phyloP scores from a whole-genome alignment of 2,329 filamentous ascomycete species.

The Arachnopeziza araneosa region DNA sequence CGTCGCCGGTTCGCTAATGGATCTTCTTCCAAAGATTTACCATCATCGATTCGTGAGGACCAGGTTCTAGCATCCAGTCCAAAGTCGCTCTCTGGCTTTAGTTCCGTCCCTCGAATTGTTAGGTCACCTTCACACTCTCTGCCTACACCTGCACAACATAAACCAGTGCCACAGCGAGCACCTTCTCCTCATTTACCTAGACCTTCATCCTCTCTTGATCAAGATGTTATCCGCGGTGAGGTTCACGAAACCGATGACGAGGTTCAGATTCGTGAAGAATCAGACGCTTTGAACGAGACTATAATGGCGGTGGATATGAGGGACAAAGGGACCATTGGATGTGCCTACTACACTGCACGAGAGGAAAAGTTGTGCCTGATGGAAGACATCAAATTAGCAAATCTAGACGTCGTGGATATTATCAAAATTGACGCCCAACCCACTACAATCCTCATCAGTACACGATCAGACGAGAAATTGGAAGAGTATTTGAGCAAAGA shows the following conservation, averaged over 20 bases:
- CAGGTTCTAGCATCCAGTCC: conserved; percentile 10
- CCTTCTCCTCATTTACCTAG: conserved; percentile 7
- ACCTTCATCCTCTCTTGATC: conserved; percentile 6
- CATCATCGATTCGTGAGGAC: not conserved
- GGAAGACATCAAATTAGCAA: conserved; percentile 66
- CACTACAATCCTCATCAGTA: conserved; percentile 46
- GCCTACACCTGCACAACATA: conserved; percentile 13
- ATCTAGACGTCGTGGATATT: conserved; percentile 62
- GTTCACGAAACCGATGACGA: conserved; percentile 28
- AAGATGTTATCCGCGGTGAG: conserved; percentile 7
- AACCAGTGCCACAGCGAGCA: conserved; percentile 16
- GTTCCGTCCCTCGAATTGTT: conserved; percentile 15
- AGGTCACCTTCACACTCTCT: conserved; percentile 17
- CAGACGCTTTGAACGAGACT: conserved; percentile 57
- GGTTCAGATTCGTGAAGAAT: conserved; percentile 33
- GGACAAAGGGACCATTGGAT: conserved; percentile 68
- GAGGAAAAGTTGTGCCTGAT: conserved; percentile 70
- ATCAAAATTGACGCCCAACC: conserved; percentile 50
- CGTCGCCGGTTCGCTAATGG: not conserved
- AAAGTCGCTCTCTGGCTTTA: conserved; percentile 16
- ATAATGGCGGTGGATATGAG: conserved; percentile 77
- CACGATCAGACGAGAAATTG: conserved; percentile 28
- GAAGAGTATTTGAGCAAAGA: conserved; percentile 29
- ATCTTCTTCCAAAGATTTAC: not conserved
- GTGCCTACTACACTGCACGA: conserved; percentile 71